Evolutionary conservation across 345 rosid species (phyloP).

Genomic region (Aquilaria sinensis): DNA sequence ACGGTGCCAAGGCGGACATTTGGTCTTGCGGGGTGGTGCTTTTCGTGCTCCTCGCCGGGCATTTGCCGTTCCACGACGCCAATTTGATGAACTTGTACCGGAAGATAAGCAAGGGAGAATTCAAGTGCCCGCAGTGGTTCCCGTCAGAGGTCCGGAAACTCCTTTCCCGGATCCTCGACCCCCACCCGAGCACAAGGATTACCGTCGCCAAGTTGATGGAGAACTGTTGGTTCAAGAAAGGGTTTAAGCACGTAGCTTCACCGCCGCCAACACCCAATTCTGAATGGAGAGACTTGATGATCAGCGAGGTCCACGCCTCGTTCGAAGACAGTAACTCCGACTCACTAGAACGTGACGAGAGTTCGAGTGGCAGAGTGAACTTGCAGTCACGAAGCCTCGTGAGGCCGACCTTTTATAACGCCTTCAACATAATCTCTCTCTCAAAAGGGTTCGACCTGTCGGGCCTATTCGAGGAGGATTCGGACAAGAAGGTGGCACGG

Average conservation of each 20-base stretch:
- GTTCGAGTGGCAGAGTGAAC: not conserved
- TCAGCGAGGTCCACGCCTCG: slow-evolving; percentile 38
- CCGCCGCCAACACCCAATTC: slow-evolving; percentile 35
- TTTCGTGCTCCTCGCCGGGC: slow-evolving; percentile 71
- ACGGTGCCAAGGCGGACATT: slow-evolving; percentile 74
- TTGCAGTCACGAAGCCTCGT: not conserved
- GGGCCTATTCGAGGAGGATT: slow-evolving; percentile 52
- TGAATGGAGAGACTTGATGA: slow-evolving; percentile 14
- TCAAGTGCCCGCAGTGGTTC: slow-evolving; percentile 73
- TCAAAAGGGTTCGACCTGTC: slow-evolving; percentile 78
- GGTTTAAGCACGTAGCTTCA: slow-evolving; percentile 41
- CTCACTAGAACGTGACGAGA: slow-evolving; percentile 6
- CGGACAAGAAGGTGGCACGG: slow-evolving; percentile 27
- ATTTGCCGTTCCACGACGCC: slow-evolving; percentile 61
- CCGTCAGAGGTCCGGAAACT: slow-evolving; percentile 63
- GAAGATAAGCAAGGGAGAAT: slow-evolving; percentile 60
- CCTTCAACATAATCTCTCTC: slow-evolving; percentile 75
- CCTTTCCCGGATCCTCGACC: slow-evolving; percentile 63
- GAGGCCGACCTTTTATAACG: slow-evolving; percentile 50
- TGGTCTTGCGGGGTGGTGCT: slow-evolving; percentile 87
- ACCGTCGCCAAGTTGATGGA: slow-evolving; percentile 47
- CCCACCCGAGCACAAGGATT: slow-evolving; percentile 56
- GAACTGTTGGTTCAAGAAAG: slow-evolving; percentile 65
- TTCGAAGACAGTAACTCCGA: slow-evolving; percentile 8
- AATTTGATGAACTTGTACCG: slow-evolving; percentile 67